A percentile compares a stretch with the other conserved stretches of the same genome.
Conservation (phyloP, 768 basidiomycete genomes). For the Tylopilus balloui region DNA sequence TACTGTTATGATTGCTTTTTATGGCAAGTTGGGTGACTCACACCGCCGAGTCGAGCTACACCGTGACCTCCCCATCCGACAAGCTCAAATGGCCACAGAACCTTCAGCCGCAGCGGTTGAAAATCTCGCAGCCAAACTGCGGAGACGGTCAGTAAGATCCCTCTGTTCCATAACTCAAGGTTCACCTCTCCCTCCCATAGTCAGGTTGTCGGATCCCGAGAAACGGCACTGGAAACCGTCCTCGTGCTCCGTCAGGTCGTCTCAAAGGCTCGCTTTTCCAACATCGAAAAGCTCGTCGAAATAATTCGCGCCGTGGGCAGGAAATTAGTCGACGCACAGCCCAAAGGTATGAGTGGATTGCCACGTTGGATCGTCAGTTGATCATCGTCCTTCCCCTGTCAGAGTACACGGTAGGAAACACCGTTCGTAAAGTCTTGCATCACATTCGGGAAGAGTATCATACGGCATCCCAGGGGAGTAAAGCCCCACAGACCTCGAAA, state of each 20-base stretch:
- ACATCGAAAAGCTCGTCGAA: constrained; percentile 78
- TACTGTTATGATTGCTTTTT: constrained; percentile 18
- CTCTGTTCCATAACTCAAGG: constrained; percentile 33
- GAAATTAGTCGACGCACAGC: constrained; percentile 83
- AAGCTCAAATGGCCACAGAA: constrained; percentile 40
- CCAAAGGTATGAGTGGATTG: constrained; percentile 64
- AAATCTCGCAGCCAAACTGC: constrained; percentile 61
- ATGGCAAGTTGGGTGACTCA: constrained; percentile 11
- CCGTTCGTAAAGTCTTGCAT: constrained; percentile 87
- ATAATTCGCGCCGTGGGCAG: constrained; percentile 78
- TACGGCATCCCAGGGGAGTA: constrained; percentile 58
- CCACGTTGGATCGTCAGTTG: constrained; percentile 3
- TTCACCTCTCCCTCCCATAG: constrained; percentile 37
- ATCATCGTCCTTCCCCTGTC: constrained; percentile 8
- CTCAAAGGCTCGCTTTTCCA: constrained; percentile 78
- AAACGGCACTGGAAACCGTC: constrained; percentile 85
- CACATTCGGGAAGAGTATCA: constrained; percentile 94
- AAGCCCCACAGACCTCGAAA: constrained; percentile 35
- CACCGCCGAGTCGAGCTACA: neutral
- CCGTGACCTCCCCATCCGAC: neutral
- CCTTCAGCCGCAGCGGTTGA: constrained; percentile 48
- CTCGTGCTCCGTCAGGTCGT: constrained; percentile 87
- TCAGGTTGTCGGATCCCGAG: constrained; percentile 87
- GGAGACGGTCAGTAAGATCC: constrained; percentile 56
- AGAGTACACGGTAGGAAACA: constrained; percentile 96